Evolutionary conservation across 371 early-diverging fungal species (phyloP).

Genomic region (Thermomucor indicae-seudaticae): DNA sequence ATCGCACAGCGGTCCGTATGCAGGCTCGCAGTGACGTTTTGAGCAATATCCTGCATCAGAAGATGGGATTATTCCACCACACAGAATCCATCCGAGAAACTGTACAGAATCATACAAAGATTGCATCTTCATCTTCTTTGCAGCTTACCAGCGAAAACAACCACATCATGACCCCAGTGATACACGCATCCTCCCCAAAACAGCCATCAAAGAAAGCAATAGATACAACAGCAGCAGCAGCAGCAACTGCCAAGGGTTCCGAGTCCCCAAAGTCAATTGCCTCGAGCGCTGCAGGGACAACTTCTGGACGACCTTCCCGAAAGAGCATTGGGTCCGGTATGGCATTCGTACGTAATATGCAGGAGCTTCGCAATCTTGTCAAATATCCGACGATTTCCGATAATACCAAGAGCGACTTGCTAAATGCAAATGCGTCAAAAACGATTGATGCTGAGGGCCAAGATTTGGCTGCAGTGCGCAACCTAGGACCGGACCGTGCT

Average conservation of each 20-base stretch:
- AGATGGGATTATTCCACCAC: slow-evolving; percentile 72
- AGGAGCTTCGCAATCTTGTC: slow-evolving; percentile 6
- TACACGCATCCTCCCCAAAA: slow-evolving; percentile 21
- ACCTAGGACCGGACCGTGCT: slow-evolving; percentile 30
- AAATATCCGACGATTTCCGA: slow-evolving; percentile 6
- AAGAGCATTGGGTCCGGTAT: neutral
- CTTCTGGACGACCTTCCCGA: neutral
- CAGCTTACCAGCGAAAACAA: slow-evolving; percentile 1
- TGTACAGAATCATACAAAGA: slow-evolving; percentile 13
- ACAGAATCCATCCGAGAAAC: slow-evolving; percentile 19
- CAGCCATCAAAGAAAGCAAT: slow-evolving; percentile 6
- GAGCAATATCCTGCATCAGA: slow-evolving; percentile 62
- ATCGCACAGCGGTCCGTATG: slow-evolving; percentile 38
- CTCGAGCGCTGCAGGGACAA: neutral
- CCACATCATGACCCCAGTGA: slow-evolving; percentile 14
- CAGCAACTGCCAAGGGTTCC: neutral
- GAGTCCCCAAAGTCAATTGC: neutral
- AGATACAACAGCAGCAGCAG: slow-evolving; percentile 2
- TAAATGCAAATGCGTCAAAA: neutral
- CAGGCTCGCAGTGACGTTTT: slow-evolving; percentile 50
- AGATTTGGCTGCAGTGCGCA: neutral
- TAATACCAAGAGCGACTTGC: neutral
- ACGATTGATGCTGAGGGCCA: slow-evolving; percentile 17
- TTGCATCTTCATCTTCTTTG: neutral
- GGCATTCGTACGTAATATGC: neutral